A percentile compares a stretch with the other conserved stretches of the same genome.
phyloP scores from a whole-genome alignment of 2,329 filamentous ascomycete species.

The Phoma sp. region DNA sequence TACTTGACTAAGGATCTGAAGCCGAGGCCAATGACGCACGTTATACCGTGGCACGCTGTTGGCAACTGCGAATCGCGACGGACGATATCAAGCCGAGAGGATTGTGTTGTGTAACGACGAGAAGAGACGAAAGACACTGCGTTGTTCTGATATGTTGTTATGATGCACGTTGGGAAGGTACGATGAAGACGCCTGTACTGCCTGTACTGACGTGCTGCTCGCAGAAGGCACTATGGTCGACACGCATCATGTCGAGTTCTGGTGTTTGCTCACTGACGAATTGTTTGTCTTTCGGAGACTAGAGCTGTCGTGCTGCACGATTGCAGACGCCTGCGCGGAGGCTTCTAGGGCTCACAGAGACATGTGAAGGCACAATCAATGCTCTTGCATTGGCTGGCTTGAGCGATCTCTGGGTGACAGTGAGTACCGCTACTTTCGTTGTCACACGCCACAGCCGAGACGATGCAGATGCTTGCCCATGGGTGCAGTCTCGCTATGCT shows the following conservation, averaged over 20 bases:
- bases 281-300: neutral
- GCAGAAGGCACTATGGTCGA: neutral
- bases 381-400: neutral
- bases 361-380: neutral
- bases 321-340: neutral
- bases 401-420: neutral
- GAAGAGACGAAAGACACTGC: neutral
- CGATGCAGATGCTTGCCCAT: neutral
- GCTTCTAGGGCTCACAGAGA: neutral
- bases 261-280: neutral
- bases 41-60: conserved; percentile 36
- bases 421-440: neutral
- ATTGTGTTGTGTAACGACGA: conserved; percentile 32
- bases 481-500: neutral
- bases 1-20: neutral
- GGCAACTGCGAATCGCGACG: conserved; percentile 22
- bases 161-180: neutral
- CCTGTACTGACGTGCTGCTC: neutral
- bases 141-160: neutral
- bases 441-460: neutral
- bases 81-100: conserved; percentile 21
- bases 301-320: neutral
- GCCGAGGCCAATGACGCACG: neutral
- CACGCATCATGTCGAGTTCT: neutral
- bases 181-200: neutral